These are phyloP conservation scores for Chalaropsis thielavioides DNA, from an alignment of 2,329 filamentous ascomycete species.

Conservation along the genomic window DNA sequence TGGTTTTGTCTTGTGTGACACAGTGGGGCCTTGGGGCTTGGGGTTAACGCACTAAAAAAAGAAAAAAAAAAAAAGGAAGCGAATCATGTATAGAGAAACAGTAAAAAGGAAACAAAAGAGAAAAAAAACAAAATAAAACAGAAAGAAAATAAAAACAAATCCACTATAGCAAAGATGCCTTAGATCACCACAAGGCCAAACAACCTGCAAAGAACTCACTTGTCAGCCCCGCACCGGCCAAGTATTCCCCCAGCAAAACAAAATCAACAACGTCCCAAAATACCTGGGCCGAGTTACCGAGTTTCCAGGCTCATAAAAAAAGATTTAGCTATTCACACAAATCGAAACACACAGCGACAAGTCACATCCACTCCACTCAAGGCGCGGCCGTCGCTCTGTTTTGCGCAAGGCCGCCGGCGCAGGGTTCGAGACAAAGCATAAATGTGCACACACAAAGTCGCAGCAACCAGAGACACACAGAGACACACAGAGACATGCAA, in stretches of 20 bases:
- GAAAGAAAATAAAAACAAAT: background rate
- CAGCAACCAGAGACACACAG: background rate
- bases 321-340: background rate
- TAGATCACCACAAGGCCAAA: background rate
- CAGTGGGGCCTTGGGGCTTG: background rate
- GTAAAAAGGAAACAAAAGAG: background rate
- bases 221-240: background rate
- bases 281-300: background rate
- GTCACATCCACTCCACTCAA: too few relatives aligned
- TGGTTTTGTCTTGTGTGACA: background rate
- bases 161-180: background rate
- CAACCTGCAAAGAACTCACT: background rate
- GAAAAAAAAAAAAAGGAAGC: too few relatives aligned
- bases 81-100: too few relatives aligned
- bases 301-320: background rate
- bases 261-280: background rate
- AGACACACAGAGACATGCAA: background rate
- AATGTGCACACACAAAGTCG: background rate
- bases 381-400: too few relatives aligned
- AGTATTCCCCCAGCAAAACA: background rate
- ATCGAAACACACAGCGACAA: background rate
- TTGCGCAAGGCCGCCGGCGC: too few relatives aligned
- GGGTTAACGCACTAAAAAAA: too few relatives aligned
- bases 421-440: background rate
- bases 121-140: background rate